Conservation (phyloP, 441 rosid genomes). For the Gossypium davidsonii region DNA sequence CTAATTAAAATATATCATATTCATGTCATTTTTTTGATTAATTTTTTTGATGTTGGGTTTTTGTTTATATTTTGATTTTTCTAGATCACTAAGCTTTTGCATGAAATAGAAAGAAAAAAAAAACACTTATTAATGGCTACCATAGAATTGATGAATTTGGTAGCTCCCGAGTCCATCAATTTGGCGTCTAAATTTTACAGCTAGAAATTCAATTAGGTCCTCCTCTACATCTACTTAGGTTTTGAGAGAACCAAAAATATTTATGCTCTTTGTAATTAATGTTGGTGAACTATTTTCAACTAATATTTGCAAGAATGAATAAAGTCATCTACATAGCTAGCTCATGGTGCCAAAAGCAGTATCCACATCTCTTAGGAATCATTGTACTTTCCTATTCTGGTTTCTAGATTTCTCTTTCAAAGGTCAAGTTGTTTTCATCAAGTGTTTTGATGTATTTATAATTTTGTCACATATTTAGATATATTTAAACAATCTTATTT, state of each 20-base stretch:
- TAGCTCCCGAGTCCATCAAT: neutral
- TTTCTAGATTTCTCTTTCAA: neutral
- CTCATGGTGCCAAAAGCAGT: neutral
- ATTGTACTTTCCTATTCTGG: neutral
- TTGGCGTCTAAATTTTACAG: neutral
- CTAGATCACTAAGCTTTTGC: neutral
- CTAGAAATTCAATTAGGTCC: neutral
- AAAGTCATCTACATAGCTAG: neutral
- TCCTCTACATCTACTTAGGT: neutral
- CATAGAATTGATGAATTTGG: neutral
- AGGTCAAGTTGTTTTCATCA: conserved; percentile 6
- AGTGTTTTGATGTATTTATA: neutral
- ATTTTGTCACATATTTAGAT: no score
- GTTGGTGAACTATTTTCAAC: neutral
- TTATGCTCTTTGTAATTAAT: neutral
- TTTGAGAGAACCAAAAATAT: neutral
- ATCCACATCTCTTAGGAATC: neutral
- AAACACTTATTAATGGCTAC: neutral
- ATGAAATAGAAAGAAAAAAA: neutral
- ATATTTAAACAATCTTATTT: no score
- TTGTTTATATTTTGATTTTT: neutral
- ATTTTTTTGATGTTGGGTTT: neutral
- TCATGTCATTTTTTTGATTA: no score
- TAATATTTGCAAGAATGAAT: neutral
- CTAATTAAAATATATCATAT: no score